Conservation (phyloP, 1,284 basidiomycete species). For the Trichosporon ovoides region DNA sequence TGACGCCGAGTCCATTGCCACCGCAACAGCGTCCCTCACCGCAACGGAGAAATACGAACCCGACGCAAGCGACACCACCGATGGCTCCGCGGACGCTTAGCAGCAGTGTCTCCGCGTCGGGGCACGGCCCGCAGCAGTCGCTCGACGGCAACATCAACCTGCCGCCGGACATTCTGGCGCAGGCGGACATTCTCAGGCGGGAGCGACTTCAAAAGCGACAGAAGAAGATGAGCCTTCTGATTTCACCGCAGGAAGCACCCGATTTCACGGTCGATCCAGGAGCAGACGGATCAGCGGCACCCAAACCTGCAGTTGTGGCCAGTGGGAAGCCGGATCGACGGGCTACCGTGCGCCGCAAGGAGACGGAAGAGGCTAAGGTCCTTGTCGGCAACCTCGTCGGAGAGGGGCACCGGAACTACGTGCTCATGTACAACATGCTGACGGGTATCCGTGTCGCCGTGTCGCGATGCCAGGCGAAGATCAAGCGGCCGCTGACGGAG, state of each 20-base stretch:
- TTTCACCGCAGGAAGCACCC: constrained; percentile 19
- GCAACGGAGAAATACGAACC: constrained; percentile 35
- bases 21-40: constrained; percentile 18
- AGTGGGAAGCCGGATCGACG: not conserved
- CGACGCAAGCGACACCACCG: constrained; percentile 18
- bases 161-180: constrained; percentile 63
- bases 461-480: constrained; percentile 93
- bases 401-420: constrained; percentile 96
- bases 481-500: constrained; percentile 72
- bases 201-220: constrained; percentile 62
- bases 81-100: not conserved
- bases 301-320: constrained; percentile 17
- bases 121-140: not conserved
- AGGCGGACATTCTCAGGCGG: constrained; percentile 72
- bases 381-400: constrained; percentile 93
- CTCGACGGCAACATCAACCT: constrained; percentile 10
- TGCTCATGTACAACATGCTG: constrained; percentile 99
- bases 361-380: constrained; percentile 53
- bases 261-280: constrained; percentile 45
- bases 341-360: constrained; percentile 11
- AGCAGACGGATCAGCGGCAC: constrained; percentile 19
- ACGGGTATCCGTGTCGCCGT: constrained; percentile 95
- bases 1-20: not conserved
- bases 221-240: constrained; percentile 49
- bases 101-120: constrained; percentile 1